These are phyloP conservation scores for Cordyceps fumosorosea DNA, from an alignment of 2,329 filamentous ascomycete genomes.

Conservation along the genomic window DNA sequence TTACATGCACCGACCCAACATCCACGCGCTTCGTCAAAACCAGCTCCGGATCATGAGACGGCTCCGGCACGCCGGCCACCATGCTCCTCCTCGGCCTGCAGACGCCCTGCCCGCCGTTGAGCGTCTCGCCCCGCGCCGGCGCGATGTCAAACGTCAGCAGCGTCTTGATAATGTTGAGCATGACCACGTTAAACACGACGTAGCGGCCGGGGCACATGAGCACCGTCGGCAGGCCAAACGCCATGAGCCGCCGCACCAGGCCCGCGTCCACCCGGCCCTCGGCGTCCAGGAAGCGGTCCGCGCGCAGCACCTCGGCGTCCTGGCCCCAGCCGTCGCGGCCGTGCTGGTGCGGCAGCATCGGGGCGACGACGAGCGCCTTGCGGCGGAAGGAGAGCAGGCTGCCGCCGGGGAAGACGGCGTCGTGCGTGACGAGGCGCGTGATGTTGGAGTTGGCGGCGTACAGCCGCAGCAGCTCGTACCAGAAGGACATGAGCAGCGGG, in stretches of 20 bases:
- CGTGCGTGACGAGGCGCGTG: constrained; percentile 7
- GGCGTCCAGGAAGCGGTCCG: background rate
- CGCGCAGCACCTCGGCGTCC: constrained; percentile 1
- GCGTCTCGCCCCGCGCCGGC: background rate
- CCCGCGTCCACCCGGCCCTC: background rate
- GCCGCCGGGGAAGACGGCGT: background rate
- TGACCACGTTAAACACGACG: constrained; percentile 7
- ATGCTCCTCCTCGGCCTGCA: constrained; percentile 2
- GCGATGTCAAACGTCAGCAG: constrained; percentile 9
- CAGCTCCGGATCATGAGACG: background rate
- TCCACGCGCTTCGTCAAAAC: background rate
- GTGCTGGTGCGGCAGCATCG: constrained; percentile 11
- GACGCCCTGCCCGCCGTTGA: background rate
- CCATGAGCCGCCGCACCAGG: constrained; percentile 4
- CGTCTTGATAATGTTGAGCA: constrained; percentile 11
- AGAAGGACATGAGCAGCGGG: constrained; percentile 11
- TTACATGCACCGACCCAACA: background rate
- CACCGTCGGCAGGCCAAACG: constrained; percentile 5
- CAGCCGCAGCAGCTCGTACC: constrained; percentile 10
- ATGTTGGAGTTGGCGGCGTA: constrained; percentile 10
- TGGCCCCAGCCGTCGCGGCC: constrained; percentile 5
- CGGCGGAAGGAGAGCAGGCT: background rate
- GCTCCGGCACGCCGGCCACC: constrained; percentile 2
- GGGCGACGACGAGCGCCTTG: constrained; percentile 7
- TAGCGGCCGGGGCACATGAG: constrained; percentile 11